These are phyloP conservation scores for Claviceps purpurea DNA, from an alignment of 2,329 filamentous ascomycete genomes.

Conservation along the genomic window DNA sequence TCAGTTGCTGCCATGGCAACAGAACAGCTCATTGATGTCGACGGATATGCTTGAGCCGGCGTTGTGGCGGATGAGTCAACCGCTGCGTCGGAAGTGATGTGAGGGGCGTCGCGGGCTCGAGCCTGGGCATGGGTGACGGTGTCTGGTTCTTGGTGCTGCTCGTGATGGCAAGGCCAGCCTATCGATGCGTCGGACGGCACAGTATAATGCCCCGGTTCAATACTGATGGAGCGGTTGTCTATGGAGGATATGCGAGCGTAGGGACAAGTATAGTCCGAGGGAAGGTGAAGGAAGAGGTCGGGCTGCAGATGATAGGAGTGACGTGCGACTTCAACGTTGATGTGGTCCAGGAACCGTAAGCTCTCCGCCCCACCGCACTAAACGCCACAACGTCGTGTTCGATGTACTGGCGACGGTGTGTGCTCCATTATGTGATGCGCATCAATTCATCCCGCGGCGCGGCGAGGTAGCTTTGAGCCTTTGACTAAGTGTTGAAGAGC, in stretches of 20 bases:
- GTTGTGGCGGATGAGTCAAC: not conserved
- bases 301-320: not conserved
- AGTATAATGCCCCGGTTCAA: too few relatives aligned
- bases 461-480: too few relatives aligned
- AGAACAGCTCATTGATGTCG: not conserved
- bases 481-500: too few relatives aligned
- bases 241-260: too few relatives aligned
- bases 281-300: constrained; percentile 2
- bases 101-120: not conserved
- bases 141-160: not conserved
- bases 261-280: not conserved
- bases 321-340: not conserved
- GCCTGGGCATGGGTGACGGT: not conserved
- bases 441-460: too few relatives aligned
- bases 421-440: too few relatives aligned
- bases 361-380: too few relatives aligned
- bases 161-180: not conserved
- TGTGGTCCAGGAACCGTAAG: not conserved
- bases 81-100: not conserved
- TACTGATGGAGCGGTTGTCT: too few relatives aligned
- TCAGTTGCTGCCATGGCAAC: constrained; percentile 5
- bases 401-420: too few relatives aligned
- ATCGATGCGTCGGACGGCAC: not conserved
- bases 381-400: too few relatives aligned
- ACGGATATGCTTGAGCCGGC: not conserved